These are phyloP conservation scores for Tylopilus cervinicoccineus DNA, from an alignment of 768 basidiomycete genomes.

Conservation along the genomic window DNA sequence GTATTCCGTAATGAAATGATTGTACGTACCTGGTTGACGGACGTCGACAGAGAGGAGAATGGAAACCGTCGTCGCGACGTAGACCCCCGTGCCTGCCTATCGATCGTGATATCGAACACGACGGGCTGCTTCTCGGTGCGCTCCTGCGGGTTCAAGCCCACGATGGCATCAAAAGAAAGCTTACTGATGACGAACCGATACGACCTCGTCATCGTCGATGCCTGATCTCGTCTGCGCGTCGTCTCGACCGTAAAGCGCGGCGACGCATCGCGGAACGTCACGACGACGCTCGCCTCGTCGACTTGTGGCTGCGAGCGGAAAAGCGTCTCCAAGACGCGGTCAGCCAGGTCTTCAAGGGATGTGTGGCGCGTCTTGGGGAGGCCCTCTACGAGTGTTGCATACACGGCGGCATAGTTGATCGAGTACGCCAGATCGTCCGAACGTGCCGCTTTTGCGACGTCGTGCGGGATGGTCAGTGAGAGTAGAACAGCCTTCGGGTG, in stretches of 20 bases:
- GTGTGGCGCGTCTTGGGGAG: constrained; percentile 29
- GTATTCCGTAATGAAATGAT: neutral
- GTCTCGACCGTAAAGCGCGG: constrained; percentile 43
- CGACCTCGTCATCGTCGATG: constrained; percentile 7
- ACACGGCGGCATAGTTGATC: constrained; percentile 56
- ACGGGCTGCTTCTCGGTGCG: constrained; percentile 61
- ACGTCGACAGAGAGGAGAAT: constrained; percentile 29
- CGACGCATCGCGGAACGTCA: constrained; percentile 47
- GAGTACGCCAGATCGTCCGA: constrained; percentile 54
- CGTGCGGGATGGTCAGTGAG: constrained; percentile 47
- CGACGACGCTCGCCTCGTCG: constrained; percentile 38
- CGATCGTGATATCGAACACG: constrained; percentile 44
- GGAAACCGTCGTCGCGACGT: constrained; percentile 3
- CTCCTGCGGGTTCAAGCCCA: constrained; percentile 70
- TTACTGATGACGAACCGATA: constrained; percentile 29
- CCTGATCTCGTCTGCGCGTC: constrained; percentile 22
- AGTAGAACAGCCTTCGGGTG: constrained; percentile 50
- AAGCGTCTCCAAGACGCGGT: constrained; percentile 37
- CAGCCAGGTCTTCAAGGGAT: constrained; percentile 45
- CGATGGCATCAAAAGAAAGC: constrained; percentile 49
- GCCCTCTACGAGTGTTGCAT: constrained; percentile 26
- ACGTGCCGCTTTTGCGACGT: constrained; percentile 45
- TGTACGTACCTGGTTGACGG: constrained; percentile 18
- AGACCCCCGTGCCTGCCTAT: neutral
- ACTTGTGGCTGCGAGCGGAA: constrained; percentile 34